These are phyloP conservation scores for Pseudisothecium myosuroides DNA, from an alignment of 225 moss, liverwort and hornwort genomes.

Conservation along the genomic window DNA sequence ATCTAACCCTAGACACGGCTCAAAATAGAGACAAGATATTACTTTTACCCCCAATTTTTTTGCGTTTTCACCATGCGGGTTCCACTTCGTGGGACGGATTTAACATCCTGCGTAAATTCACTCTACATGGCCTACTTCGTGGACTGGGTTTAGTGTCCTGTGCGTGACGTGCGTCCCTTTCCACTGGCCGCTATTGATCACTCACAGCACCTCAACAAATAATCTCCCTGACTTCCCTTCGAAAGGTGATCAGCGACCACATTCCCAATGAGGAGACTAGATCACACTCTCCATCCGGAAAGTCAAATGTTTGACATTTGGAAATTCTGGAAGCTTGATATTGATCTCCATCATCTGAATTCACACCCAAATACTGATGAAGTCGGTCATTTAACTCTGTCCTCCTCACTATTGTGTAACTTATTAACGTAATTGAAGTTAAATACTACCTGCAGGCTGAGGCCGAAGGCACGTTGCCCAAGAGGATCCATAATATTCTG, in stretches of 20 bases:
- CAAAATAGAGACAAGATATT: too few relatives aligned
- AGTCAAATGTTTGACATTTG: background rate
- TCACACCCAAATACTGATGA: background rate
- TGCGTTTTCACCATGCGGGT: too few relatives aligned
- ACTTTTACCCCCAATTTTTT: too few relatives aligned
- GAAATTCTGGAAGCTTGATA: background rate
- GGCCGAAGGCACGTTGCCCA: background rate
- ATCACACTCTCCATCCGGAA: too few relatives aligned
- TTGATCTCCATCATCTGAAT: background rate
- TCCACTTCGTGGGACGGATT: too few relatives aligned
- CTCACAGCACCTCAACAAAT: background rate
- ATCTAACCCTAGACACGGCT: too few relatives aligned
- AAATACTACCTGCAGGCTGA: background rate
- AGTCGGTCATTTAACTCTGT: background rate
- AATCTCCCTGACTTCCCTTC: background rate
- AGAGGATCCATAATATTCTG: conserved; percentile 11
- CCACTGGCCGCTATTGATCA: background rate
- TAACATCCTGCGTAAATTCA: too few relatives aligned
- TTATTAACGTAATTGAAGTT: too few relatives aligned
- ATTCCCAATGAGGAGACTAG: background rate
- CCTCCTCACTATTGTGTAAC: too few relatives aligned
- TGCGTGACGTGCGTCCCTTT: too few relatives aligned
- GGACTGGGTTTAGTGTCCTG: too few relatives aligned
- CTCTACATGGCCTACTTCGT: too few relatives aligned
- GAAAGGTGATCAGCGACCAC: background rate